Evolutionary conservation across 108 stramenopile genomes (phyloP), one percentile per base, ranked within the genome.

Genomic region (Hondaea fermentalgiana): DNA sequence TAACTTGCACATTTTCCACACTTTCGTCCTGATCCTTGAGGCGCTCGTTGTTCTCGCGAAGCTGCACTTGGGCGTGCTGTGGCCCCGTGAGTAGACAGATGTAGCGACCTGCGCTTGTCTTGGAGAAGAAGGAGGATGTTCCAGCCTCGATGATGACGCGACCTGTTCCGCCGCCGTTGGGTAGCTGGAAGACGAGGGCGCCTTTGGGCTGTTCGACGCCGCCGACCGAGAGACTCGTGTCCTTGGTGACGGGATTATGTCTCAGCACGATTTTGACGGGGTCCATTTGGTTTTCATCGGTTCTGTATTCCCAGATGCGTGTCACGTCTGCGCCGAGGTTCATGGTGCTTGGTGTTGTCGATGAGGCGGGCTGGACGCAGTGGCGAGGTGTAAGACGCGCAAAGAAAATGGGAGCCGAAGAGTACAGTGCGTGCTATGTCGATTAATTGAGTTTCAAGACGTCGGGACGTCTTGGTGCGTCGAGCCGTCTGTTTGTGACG

Each of bases 191-290:
- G 55, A 57, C 55, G 55, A 57, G 55, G 14, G 76, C 51, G 4
- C 51, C 76, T 17, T 47, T 47, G 51, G 76, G 64, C 51, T 53
- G 45, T 12, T 83, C 76, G n/a, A 25, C 28, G n/a, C 76, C 76
- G 10, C 14, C 51, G 10, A 83, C 76, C n/a, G 76, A 47, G 23
- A 83, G 25, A 28, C 76, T 83, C 51, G 51, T 83, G 49, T 47
- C 76, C 17, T 55, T 28, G 49, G 76, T 83, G 45, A 83, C 51
- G 10, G 76, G 76, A 23, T 83, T 83, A 45, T 83, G 76, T 83
- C 76, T 83, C 76, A 83, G 76, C 6, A 83, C 76, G 3, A 83
- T 83, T 45, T 53, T 83, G 25, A 83, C 76, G 10, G 76, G 49
- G 51, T 83, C 76, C 76, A 83, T 83, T 23, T 83, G 76, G 28